These are phyloP conservation scores for Paecilomyces formosus DNA, from an alignment of 2,329 filamentous ascomycete species.

Conservation along the genomic window DNA sequence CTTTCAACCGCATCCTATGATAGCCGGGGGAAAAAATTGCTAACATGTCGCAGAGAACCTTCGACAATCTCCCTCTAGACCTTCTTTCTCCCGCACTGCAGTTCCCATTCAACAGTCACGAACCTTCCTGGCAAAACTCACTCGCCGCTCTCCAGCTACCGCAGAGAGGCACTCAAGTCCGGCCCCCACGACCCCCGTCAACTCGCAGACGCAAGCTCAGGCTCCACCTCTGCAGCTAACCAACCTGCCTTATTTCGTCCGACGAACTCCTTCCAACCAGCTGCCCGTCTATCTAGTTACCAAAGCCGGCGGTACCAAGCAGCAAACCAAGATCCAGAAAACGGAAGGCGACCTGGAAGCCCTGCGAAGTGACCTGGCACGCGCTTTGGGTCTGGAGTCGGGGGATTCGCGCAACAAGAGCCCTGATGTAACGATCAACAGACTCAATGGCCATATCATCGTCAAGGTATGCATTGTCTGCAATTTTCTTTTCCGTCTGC, in stretches of 20 bases:
- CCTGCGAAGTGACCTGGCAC: slow-evolving; percentile 57
- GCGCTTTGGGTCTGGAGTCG: slow-evolving; percentile 49
- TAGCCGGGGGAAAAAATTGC: neutral
- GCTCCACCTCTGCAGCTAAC: slow-evolving; percentile 24
- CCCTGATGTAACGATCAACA: slow-evolving; percentile 44
- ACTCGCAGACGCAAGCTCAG: slow-evolving; percentile 2
- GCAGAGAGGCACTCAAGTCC: slow-evolving; percentile 16
- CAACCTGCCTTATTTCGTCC: slow-evolving; percentile 61
- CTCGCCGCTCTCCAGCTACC: slow-evolving; percentile 22
- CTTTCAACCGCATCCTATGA: neutral
- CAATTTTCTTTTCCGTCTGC: neutral
- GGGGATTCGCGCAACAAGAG: slow-evolving; percentile 32
- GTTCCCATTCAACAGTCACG: slow-evolving; percentile 22
- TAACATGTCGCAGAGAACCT: slow-evolving; percentile 14
- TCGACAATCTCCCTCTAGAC: slow-evolving; percentile 13
- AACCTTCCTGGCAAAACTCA: slow-evolving; percentile 30
- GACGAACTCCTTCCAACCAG: slow-evolving; percentile 61
- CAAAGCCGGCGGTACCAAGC: slow-evolving; percentile 69
- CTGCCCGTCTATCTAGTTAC: slow-evolving; percentile 68
- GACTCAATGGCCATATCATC: slow-evolving; percentile 63
- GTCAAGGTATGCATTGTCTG: slow-evolving; percentile 53
- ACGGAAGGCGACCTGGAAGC: slow-evolving; percentile 63
- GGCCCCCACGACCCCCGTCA: slow-evolving; percentile 16
- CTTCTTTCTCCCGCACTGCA: slow-evolving; percentile 8
- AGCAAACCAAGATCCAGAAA: slow-evolving; percentile 69